Percentiles rank a stretch among this genome's conserved stretches.
phyloP scores from a whole-genome alignment of 176 grass and related monocot genomes.

The Paspalum notatum region DNA sequence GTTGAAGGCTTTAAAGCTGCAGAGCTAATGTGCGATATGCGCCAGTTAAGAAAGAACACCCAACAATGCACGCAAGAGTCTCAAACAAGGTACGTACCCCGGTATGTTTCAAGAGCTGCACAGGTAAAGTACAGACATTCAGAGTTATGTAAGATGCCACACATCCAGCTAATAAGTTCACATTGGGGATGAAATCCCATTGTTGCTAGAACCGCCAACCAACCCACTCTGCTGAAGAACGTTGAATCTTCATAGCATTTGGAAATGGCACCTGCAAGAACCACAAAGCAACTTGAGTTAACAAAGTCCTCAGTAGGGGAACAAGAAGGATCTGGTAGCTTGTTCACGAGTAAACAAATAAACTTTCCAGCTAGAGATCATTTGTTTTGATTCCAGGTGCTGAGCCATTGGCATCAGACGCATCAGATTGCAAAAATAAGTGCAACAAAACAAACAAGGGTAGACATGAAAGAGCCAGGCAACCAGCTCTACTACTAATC shows the following conservation, averaged over 20 bases:
- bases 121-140: background rate
- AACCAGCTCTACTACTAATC: background rate
- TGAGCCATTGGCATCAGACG: background rate
- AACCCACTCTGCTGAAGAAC: background rate
- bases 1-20: background rate
- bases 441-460: slow-evolving; percentile 23
- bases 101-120: background rate
- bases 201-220: background rate
- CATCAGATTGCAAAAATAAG: background rate
- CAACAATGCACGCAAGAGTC: background rate
- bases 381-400: slow-evolving; percentile 7
- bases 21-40: background rate
- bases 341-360: background rate
- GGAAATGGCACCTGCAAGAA: slow-evolving; percentile 21
- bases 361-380: background rate
- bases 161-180: slow-evolving; percentile 20
- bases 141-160: background rate
- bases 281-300: slow-evolving; percentile 18
- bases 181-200: background rate
- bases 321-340: slow-evolving; percentile 1
- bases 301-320: slow-evolving; percentile 6
- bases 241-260: background rate
- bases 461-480: background rate
- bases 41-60: background rate
- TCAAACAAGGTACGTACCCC: background rate